Percentiles rank a stretch among this genome's conserved stretches.
Conservation (phyloP, 2,329 filamentous ascomycete species). For the Aspergillus novofumigatus region DNA sequence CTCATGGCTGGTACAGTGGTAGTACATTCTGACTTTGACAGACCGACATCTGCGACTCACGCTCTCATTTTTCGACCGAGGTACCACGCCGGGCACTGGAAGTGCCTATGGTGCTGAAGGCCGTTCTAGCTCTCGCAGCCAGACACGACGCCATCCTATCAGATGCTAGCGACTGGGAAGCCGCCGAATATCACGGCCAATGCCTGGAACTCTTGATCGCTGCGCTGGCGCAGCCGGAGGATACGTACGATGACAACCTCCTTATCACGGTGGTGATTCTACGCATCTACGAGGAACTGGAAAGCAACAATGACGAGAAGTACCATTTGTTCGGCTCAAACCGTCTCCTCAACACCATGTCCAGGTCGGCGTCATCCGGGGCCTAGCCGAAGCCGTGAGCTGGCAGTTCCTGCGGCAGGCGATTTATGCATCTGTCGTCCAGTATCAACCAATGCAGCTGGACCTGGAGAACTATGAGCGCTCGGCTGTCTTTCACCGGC, state of each 20-base stretch:
- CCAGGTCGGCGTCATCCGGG: constrained; percentile 38
- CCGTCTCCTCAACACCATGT: constrained; percentile 36
- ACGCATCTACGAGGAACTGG: constrained; percentile 47
- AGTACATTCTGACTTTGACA: constrained; percentile 8
- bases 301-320: constrained; percentile 28
- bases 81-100: constrained; percentile 46
- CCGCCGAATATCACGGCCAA: constrained; percentile 43
- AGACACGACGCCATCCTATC: constrained; percentile 42
- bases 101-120: constrained; percentile 46
- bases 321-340: constrained; percentile 39
- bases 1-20: not conserved
- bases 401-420: constrained; percentile 43
- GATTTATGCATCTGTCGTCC: constrained; percentile 38
- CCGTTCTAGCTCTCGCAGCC: constrained; percentile 45
- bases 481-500: constrained; percentile 34
- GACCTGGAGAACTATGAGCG: constrained; percentile 37
- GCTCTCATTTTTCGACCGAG: constrained; percentile 42
- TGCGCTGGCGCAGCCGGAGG: constrained; percentile 40
- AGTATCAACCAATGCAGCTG: constrained; percentile 35
- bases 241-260: constrained; percentile 45
- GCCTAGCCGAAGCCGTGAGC: constrained; percentile 38
- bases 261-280: constrained; percentile 48
- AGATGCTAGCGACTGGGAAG: constrained; percentile 38
- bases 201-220: constrained; percentile 47
- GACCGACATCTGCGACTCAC: constrained; percentile 33